phyloP scores from a whole-genome alignment of 441 rosid species.

The Brassica balearica region DNA sequence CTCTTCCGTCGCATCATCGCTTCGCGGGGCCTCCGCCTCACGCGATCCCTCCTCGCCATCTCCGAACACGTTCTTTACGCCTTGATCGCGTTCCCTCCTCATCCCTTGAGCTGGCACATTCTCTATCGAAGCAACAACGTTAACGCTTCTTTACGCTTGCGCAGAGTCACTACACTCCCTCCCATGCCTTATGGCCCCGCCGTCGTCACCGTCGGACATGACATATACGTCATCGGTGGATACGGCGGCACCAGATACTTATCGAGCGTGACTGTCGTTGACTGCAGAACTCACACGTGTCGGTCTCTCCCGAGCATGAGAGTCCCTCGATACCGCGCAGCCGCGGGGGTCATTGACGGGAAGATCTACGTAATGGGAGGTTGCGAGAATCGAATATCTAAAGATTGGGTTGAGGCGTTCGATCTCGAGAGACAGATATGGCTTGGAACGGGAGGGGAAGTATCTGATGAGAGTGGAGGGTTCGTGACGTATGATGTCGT shows the following conservation, averaged over 20 bases:
- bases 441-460: not conserved
- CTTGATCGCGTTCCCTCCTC: not conserved
- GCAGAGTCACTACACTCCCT: not conserved
- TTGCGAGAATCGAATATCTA: not conserved
- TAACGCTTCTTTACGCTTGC: not conserved
- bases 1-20: not conserved
- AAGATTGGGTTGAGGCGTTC: not conserved
- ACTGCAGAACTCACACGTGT: conserved; percentile 16
- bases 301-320: not conserved
- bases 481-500: not conserved
- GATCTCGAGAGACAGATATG: not conserved
- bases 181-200: not conserved
- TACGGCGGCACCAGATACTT: not conserved
- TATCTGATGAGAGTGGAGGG: not conserved
- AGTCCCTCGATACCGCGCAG: not conserved
- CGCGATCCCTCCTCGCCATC: not conserved
- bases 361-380: not conserved
- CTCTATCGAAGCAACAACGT: not conserved
- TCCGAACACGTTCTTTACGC: conserved; percentile 1
- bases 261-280: not conserved
- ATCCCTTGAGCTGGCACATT: not conserved
- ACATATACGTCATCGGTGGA: conserved; percentile 18
- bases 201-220: conserved; percentile 16
- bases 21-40: not conserved
- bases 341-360: not conserved